Evolutionary conservation across 108 stramenopile species (phyloP), one percentile per base, ranked within the genome.

Genomic region (Parietichytrium sp.): DNA sequence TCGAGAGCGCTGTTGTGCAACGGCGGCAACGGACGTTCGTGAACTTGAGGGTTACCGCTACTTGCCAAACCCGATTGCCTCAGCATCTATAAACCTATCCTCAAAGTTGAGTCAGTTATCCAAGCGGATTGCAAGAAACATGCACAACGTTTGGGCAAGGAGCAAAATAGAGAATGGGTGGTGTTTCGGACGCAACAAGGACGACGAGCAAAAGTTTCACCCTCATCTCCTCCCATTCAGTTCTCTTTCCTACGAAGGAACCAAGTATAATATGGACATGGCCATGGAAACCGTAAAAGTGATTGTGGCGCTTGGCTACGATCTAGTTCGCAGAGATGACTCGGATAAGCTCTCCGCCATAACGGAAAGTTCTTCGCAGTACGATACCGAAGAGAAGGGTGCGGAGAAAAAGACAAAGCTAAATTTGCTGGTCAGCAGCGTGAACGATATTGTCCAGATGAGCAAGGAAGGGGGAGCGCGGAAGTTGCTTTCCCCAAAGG

Each of bases 191-290:
- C 61, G 61, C 10, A 42, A 72, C 33, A 72, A 72, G 20, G 61
- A 72, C 42, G 20, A n/a, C 15, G 61, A 72, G 13, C 38, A 72
- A 20, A 36, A 45, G 13, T 15, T 72, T 12, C 61, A 72, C 20
- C 61, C 61, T 7, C 61, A 72, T 27, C 33, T 72, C 12, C 61
- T 72, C 33, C 61, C 61, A 6, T 72, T 72, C 20, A 42, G 45
- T 42, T 72, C 61, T 6, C 42, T 72, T 12, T 72, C 61, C 13
- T 45, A 45, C 20, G 61, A 72, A 27, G 61, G 61, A 13, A 42
- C 61, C 33, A 72, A 72, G 3, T 72, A 72, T 42, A 72, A 72
- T 27, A 72, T 72, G 61, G 61, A 72, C 42, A 72, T 72, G 61
- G 36, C 61, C 42, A 42, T 72, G 23, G 61, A 72, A 42, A 72